Conservation (phyloP, 164 flowering plant genomes). For the Taxillus chinensis region DNA sequence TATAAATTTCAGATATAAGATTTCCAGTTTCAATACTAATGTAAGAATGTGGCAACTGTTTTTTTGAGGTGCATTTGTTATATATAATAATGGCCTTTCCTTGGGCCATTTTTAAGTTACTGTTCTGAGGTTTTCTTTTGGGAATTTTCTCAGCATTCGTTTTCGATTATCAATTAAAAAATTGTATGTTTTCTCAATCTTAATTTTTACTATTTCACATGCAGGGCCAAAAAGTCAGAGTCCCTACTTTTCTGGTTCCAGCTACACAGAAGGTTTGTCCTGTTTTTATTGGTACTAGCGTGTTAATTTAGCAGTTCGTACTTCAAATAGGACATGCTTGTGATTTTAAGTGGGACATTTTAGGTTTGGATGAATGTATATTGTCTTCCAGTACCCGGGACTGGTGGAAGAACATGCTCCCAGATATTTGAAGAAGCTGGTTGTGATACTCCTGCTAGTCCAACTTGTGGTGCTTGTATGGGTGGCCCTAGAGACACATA, state of each 20-base stretch:
- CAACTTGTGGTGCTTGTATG: conserved; percentile 93
- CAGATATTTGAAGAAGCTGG: conserved; percentile 99
- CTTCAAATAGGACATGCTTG: no score
- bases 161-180: no score
- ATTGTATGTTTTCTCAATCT: no score
- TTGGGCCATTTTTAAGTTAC: no score
- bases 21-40: no score
- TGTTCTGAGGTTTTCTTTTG: no score
- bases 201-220: background rate
- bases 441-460: conserved; percentile 96
- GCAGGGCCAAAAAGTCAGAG: conserved; percentile 90
- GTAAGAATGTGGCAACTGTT: no score
- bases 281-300: background rate
- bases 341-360: background rate
- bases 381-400: conserved; percentile 75
- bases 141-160: no score
- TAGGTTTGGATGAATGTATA: conserved; percentile 98
- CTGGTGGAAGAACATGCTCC: conserved; percentile 97
- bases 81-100: no score
- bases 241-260: conserved; percentile 94
- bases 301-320: no score
- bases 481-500: conserved; percentile 98
- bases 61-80: no score
- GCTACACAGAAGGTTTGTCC: conserved; percentile 88
- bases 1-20: no score